phyloP scores from a whole-genome alignment of 2,329 filamentous ascomycete genomes.

The Hortaea werneckii region DNA sequence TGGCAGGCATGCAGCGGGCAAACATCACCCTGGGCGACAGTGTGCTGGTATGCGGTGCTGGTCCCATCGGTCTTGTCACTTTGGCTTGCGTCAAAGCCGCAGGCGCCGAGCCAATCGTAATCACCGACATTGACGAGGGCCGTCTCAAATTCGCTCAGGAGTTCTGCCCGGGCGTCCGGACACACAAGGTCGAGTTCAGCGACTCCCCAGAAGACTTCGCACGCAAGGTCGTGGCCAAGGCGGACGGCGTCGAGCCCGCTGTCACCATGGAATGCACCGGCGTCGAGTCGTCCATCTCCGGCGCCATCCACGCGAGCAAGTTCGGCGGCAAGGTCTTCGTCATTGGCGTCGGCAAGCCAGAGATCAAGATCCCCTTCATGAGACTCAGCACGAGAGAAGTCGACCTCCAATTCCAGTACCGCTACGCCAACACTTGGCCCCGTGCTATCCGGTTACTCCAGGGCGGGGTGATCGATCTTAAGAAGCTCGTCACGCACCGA shows the following conservation, averaged over 20 bases:
- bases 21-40: conserved; percentile 74
- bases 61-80: conserved; percentile 85
- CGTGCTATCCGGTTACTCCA: conserved; percentile 79
- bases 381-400: conserved; percentile 80
- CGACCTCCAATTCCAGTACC: conserved; percentile 92
- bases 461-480: conserved; percentile 72
- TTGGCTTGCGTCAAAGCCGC: conserved; percentile 75
- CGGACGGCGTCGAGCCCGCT: conserved; percentile 71
- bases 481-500: conserved; percentile 76
- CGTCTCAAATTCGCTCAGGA: conserved; percentile 76
- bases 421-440: conserved; percentile 94
- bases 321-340: conserved; percentile 97
- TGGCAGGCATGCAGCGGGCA: conserved; percentile 79
- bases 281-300: conserved; percentile 76
- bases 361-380: conserved; percentile 96
- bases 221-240: conserved; percentile 54
- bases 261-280: conserved; percentile 89
- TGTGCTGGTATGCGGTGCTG: conserved; percentile 81
- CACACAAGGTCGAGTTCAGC: conserved; percentile 62
- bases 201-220: conserved; percentile 61
- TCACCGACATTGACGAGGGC: conserved; percentile 88
- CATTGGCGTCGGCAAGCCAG: conserved; percentile 88
- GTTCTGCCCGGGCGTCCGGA: conserved; percentile 67
- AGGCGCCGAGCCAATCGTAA: conserved; percentile 80
- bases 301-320: conserved; percentile 81